A percentile compares a stretch with the other conserved stretches of the same genome.
These are phyloP conservation scores for Keqinozyma sinolaborantium DNA, from an alignment of 1,139 yeast species.

Conservation along the genomic window DNA sequence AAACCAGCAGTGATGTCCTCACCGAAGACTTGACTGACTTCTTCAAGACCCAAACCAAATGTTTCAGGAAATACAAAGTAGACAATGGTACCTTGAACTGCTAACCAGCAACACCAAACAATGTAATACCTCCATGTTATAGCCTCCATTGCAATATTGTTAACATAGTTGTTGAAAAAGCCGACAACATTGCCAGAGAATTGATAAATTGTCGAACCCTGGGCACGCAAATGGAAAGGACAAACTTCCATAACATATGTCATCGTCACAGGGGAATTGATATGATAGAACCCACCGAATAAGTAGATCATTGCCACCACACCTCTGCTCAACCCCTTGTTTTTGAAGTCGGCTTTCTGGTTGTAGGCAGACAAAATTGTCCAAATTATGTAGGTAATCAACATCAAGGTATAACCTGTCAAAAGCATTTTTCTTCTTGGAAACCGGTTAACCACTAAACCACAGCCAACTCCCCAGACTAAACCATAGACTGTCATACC, in stretches of 20 bases:
- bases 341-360: constrained; percentile 16
- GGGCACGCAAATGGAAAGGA: constrained; percentile 11
- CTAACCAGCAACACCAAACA: constrained; percentile 32
- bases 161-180: constrained; percentile 41
- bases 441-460: constrained; percentile 10
- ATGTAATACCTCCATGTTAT: constrained; percentile 51
- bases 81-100: constrained; percentile 22
- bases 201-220: constrained; percentile 11
- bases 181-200: constrained; percentile 5
- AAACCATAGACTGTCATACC: constrained; percentile 25
- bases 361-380: constrained; percentile 26
- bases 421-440: constrained; percentile 9
- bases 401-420: constrained; percentile 14
- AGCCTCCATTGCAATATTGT: constrained; percentile 48
- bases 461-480: constrained; percentile 33
- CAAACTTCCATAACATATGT: constrained; percentile 33
- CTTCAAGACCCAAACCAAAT: constrained; percentile 42
- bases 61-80: constrained; percentile 39
- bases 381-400: constrained; percentile 27
- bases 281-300: constrained; percentile 26
- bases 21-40: constrained; percentile 36
- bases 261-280: constrained; percentile 18
- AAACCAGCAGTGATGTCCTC: constrained; percentile 6
- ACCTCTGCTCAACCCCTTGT: constrained; percentile 22
- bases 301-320: constrained; percentile 34